Base-by-base conservation (phyloP, 2,329 filamentous ascomycete genomes). In the Aspergillus quadricinctus region DNA sequence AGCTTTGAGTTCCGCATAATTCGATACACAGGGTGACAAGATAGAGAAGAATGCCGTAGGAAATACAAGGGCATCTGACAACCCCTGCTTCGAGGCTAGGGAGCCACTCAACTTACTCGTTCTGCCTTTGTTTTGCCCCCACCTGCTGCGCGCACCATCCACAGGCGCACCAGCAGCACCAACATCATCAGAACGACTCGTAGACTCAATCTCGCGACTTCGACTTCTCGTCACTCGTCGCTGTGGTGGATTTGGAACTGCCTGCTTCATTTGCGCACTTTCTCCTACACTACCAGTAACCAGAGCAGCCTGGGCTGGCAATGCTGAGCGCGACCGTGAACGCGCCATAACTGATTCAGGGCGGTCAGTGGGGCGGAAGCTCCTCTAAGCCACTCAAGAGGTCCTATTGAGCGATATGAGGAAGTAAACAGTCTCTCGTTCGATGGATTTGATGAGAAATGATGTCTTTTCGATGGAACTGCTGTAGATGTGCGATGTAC, bases 171-270 rank as follows among this genome's bases (percentile, higher is more conserved):
- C 49, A 29, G 14, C 45, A 46, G 31, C 27, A 19, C 31, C 31
- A 27, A 48, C 58, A 53, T 55, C 48, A 41, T 49, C 54, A 28
- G 46, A 40, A 49, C 27, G 49, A 3, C 25, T 43, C 48, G 52
- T 50, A 7, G 57, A 50, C 43, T 63, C 69, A 9, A 68, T 57
- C 41, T 76, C 71, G 21, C 69, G 68, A 61, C 75, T 77, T 52
- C 67, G 69, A 53, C 75, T 77, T 53, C 75, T 67, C 6, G 74
- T 75, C 23, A 69, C 60, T 50, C 75, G 64, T 48, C 59, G 57
- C 3, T 53, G 55, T 5, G 54, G 53, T 11, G 48, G 27, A 40
- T 37, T 46, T 17, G 51, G 28, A 17, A 17, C 11, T 1, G 10
- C 11, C 2, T 23, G 19, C 11, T 46, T 41, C 31, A 21, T 35